Evolutionary conservation across 225 moss, liverwort and hornwort genomes (phyloP).

Genomic region (Pseudoscleropodium purum): DNA sequence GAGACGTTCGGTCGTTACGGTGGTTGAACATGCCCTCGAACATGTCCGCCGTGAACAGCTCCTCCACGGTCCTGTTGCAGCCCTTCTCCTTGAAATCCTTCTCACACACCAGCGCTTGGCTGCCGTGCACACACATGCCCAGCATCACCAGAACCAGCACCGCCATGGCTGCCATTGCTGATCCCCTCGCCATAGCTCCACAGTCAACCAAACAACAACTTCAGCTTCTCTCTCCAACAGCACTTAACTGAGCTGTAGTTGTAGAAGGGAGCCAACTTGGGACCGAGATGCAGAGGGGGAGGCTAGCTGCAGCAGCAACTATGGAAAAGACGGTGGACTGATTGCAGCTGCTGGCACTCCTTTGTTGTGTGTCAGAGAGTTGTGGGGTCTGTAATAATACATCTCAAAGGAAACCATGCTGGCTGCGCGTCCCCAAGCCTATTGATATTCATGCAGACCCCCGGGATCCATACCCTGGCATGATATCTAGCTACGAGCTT

Average conservation of each 20-base stretch:
- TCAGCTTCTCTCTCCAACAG: not conserved
- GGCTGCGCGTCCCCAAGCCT: not conserved
- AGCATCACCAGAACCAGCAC: not conserved
- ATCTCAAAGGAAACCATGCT: not conserved
- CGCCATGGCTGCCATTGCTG: not conserved
- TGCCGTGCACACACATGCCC: not conserved
- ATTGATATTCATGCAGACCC: not conserved
- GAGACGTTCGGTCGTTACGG: constrained; percentile 34
- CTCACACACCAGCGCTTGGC: constrained; percentile 23
- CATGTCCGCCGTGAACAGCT: constrained; percentile 42
- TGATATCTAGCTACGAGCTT: not conserved
- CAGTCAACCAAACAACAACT: not conserved
- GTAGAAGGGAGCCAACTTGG: not conserved
- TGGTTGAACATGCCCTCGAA: constrained; percentile 80
- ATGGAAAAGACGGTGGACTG: constrained; percentile 5
- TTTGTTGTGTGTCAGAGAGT: constrained; percentile 10
- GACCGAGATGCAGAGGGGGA: not conserved
- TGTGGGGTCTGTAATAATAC: constrained; percentile 46
- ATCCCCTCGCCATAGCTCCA: not conserved
- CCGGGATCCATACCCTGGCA: not conserved
- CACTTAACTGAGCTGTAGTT: not conserved
- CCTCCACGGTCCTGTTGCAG: constrained; percentile 44
- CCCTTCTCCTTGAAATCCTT: constrained; percentile 45
- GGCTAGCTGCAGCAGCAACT: not conserved
- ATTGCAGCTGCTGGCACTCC: constrained; percentile 19